Conservation (phyloP, 805 yeast genomes). For the Candida andamanensis region DNA sequence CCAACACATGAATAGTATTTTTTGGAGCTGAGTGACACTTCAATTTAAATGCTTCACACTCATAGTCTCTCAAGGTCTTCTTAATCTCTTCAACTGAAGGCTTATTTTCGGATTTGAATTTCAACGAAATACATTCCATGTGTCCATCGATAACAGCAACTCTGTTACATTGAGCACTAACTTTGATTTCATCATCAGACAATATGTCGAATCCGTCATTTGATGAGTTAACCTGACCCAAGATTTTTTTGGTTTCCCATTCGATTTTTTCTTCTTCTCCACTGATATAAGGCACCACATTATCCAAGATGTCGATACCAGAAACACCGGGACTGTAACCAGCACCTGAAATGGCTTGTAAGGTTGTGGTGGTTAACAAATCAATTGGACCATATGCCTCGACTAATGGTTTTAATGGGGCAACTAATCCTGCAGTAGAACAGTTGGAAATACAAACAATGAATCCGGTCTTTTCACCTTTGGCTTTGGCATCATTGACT, state of each 20-base stretch:
- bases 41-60: conserved; percentile 73
- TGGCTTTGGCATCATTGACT: conserved; percentile 48
- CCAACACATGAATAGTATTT: conserved; percentile 86
- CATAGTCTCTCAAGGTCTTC: conserved; percentile 61
- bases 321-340: conserved; percentile 98
- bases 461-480: conserved; percentile 65
- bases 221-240: conserved; percentile 56
- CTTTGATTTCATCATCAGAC: conserved; percentile 67
- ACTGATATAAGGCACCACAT: conserved; percentile 87
- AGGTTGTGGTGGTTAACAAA: conserved; percentile 78
- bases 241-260: conserved; percentile 95
- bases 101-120: conserved; percentile 75
- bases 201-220: conserved; percentile 55
- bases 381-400: conserved; percentile 89
- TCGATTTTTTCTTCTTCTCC: conserved; percentile 99
- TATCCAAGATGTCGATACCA: conserved; percentile 91
- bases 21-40: conserved; percentile 92
- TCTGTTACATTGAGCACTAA: conserved; percentile 94
- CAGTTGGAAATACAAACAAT: conserved; percentile 96
- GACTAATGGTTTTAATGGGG: conserved; percentile 91
- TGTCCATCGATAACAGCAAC: conserved; percentile 98
- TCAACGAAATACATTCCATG: conserved; percentile 87
- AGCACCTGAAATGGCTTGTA: conserved; percentile 98
- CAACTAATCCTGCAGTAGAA: conserved; percentile 96
- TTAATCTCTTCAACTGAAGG: conserved; percentile 83